Evolutionary conservation across 192 early-diverging fungal genomes (phyloP).

Genomic region (Coemansia sp.): DNA sequence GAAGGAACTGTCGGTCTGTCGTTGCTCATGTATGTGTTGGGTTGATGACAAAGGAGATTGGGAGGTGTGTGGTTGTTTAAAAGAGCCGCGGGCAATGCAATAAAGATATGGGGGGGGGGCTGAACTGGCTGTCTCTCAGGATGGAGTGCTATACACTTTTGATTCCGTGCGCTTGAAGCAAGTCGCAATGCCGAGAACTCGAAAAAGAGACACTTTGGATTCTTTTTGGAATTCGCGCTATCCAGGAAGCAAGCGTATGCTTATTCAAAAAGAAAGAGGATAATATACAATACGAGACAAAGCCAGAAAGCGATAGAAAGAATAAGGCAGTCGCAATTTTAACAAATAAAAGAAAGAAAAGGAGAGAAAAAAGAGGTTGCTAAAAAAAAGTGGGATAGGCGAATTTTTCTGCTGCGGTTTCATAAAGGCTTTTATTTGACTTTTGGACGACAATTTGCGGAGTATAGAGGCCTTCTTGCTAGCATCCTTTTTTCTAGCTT

Average conservation of each 20-base stretch:
- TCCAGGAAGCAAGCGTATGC: background rate
- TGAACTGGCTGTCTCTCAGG: background rate
- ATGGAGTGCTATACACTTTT: background rate
- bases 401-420: background rate
- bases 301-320: background rate
- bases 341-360: background rate
- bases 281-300: background rate
- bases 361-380: conserved; percentile 6
- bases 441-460: no score
- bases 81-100: background rate
- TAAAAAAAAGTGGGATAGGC: background rate
- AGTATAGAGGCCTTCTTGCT: no score
- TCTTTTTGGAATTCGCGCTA: background rate
- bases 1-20: conserved; percentile 4
- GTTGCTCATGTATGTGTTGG: background rate
- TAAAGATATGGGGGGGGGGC: no score
- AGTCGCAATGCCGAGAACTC: no score
- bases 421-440: background rate
- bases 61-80: no score
- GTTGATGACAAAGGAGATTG: background rate
- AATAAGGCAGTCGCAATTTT: background rate
- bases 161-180: no score
- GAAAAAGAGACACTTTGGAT: no score
- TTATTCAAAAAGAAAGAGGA: conserved; percentile 6
- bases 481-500: background rate